A percentile compares a stretch with the other conserved stretches of the same genome.
phyloP scores from a whole-genome alignment of 805 yeast species.

The Wickerhamomyces hampshirensis region DNA sequence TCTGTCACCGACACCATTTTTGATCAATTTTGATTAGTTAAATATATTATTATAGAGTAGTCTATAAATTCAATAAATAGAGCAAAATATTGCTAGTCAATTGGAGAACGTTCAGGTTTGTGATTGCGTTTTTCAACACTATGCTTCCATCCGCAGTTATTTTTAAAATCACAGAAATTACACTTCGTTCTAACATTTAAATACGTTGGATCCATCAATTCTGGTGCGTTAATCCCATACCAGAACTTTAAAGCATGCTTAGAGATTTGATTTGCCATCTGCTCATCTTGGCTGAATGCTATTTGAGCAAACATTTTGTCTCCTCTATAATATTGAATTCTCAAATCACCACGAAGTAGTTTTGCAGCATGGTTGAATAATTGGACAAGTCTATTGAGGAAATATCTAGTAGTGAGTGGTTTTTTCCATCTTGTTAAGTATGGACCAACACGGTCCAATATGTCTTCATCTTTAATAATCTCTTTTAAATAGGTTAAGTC shows the following conservation, averaged over 20 bases:
- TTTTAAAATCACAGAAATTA: constrained; percentile 47
- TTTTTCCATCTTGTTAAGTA: constrained; percentile 42
- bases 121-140: no score
- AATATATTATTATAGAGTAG: no score
- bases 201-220: constrained; percentile 32
- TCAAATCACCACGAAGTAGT: constrained; percentile 32
- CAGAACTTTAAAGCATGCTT: constrained; percentile 42
- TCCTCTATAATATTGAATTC: constrained; percentile 51
- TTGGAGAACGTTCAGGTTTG: no score
- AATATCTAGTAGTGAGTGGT: constrained; percentile 52
- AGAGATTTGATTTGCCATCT: constrained; percentile 27
- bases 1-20: no score
- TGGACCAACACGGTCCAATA: constrained; percentile 5
- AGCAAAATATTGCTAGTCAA: no score
- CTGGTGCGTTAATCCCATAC: constrained; percentile 53
- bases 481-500: constrained; percentile 17
- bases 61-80: no score
- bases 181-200: constrained; percentile 40
- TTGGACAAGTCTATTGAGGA: constrained; percentile 53
- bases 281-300: constrained; percentile 33
- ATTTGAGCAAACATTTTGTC: constrained; percentile 38
- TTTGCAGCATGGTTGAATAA: constrained; percentile 31
- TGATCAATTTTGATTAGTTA: no score
- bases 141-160: constrained; percentile 37
- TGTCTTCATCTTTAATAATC: constrained; percentile 11